These are phyloP conservation scores for Fraxinus anomala DNA, from an alignment of 257 asterid species.

Conservation along the genomic window DNA sequence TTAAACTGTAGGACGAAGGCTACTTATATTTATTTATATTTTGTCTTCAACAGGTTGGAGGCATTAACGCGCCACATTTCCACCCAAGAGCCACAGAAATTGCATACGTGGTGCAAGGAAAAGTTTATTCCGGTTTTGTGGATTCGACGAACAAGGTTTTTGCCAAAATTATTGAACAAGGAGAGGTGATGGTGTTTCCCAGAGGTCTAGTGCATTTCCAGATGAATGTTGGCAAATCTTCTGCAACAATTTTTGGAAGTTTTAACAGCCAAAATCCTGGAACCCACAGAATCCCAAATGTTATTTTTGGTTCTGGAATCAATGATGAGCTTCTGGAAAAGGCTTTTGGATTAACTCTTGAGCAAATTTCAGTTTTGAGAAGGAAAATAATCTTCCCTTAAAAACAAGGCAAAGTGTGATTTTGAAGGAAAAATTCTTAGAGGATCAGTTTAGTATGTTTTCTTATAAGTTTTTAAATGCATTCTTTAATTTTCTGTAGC, in stretches of 20 bases:
- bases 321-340: constrained; percentile 60
- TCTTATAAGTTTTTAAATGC: not conserved
- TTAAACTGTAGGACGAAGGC: not conserved
- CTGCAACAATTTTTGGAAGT: constrained; percentile 51
- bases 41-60: constrained; percentile 31
- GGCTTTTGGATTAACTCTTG: constrained; percentile 55
- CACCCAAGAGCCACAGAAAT: constrained; percentile 63
- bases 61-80: constrained; percentile 60
- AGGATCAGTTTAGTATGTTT: not conserved
- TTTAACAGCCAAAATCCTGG: constrained; percentile 69
- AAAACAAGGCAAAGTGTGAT: constrained; percentile 9
- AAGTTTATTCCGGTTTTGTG: constrained; percentile 55
- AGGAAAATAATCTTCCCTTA: constrained; percentile 38
- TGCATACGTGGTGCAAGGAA: constrained; percentile 47
- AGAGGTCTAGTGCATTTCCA: constrained; percentile 65
- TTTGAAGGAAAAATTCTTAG: not conserved
- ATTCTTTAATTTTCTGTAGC: not conserved
- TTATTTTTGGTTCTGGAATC: constrained; percentile 56
- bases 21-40: not conserved
- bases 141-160: constrained; percentile 50
- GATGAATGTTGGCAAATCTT: constrained; percentile 55
- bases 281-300: constrained; percentile 48
- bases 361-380: constrained; percentile 44
- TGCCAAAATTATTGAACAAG: constrained; percentile 51
- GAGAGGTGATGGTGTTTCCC: constrained; percentile 67